Percentiles rank a stretch among this genome's conserved stretches.
Evolutionary conservation across 345 rosid species (phyloP).

Genomic region (Aethionema arabicum): DNA sequence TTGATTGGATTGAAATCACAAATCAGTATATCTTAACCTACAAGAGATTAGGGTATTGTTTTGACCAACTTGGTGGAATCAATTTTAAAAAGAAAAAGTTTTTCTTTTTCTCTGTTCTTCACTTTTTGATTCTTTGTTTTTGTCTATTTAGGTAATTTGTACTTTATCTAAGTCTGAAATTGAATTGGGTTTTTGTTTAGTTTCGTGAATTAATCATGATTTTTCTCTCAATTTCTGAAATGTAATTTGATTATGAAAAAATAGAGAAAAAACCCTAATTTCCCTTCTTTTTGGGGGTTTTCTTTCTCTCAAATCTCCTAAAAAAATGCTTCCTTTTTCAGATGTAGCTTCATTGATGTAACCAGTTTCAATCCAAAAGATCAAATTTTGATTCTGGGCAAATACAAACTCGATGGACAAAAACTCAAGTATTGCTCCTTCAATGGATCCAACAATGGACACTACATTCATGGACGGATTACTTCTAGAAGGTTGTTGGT

Average conservation of each 20-base stretch:
- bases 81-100: slow-evolving; percentile 20
- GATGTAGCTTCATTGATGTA: slow-evolving; percentile 27
- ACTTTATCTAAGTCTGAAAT: slow-evolving; percentile 32
- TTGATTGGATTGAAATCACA: slow-evolving; percentile 18
- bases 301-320: neutral
- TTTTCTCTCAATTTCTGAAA: slow-evolving; percentile 13
- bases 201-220: slow-evolving; percentile 25
- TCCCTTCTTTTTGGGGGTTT: slow-evolving; percentile 14
- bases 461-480: slow-evolving; percentile 72
- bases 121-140: slow-evolving; percentile 31
- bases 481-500: slow-evolving; percentile 86
- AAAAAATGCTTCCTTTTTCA: slow-evolving; percentile 24
- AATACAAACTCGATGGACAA: slow-evolving; percentile 34
- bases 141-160: slow-evolving; percentile 29
- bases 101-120: slow-evolving; percentile 23
- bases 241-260: slow-evolving; percentile 12
- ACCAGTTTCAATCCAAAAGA: neutral
- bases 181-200: slow-evolving; percentile 34
- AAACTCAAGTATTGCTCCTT: slow-evolving; percentile 26
- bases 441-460: slow-evolving; percentile 59
- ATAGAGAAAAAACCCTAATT: slow-evolving; percentile 17
- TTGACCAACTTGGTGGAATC: slow-evolving; percentile 43
- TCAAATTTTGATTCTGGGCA: slow-evolving; percentile 34
- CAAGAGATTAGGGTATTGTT: slow-evolving; percentile 37
- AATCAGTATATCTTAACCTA: slow-evolving; percentile 35